Conservation (phyloP, 176 grass and related monocot species). For the Eragrostis curvula region DNA sequence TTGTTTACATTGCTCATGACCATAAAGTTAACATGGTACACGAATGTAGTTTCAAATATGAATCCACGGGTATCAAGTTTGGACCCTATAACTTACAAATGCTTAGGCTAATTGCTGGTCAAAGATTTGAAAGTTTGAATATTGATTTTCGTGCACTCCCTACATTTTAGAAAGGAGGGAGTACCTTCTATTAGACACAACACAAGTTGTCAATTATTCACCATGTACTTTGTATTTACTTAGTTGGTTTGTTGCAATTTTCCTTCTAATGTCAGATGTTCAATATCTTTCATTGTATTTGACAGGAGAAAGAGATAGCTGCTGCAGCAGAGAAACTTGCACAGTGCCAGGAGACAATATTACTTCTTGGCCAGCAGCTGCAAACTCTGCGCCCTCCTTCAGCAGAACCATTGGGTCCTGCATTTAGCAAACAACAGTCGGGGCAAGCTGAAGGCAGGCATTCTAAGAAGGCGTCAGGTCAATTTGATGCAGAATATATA, state of each 20-base stretch:
- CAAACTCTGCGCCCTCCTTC: slow-evolving; percentile 57
- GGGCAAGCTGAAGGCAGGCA: slow-evolving; percentile 34
- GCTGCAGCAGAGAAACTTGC: slow-evolving; percentile 69
- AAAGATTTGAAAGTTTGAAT: too few species aligned
- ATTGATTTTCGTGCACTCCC: too few species aligned
- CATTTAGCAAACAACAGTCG: slow-evolving; percentile 29
- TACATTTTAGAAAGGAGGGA: too few species aligned
- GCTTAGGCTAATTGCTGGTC: too few species aligned
- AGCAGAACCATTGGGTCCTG: slow-evolving; percentile 37
- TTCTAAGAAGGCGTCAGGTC: slow-evolving; percentile 26
- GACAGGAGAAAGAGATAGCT: slow-evolving; percentile 65
- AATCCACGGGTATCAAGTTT: too few species aligned
- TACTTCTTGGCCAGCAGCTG: slow-evolving; percentile 62
- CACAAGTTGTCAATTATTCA: background rate
- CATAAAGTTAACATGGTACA: too few species aligned
- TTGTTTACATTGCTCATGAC: too few species aligned
- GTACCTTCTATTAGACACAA: background rate
- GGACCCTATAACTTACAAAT: too few species aligned
- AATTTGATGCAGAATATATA: slow-evolving; percentile 40
- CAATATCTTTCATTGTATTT: background rate
- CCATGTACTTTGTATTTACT: background rate
- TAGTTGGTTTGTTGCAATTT: background rate
- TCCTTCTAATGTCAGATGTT: background rate
- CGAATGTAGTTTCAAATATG: too few species aligned
- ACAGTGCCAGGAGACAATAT: slow-evolving; percentile 71